A percentile compares a stretch with the other conserved stretches of the same genome.
Conservation (phyloP, 2,329 filamentous ascomycete genomes). For the Geoglossum cookeanum region DNA sequence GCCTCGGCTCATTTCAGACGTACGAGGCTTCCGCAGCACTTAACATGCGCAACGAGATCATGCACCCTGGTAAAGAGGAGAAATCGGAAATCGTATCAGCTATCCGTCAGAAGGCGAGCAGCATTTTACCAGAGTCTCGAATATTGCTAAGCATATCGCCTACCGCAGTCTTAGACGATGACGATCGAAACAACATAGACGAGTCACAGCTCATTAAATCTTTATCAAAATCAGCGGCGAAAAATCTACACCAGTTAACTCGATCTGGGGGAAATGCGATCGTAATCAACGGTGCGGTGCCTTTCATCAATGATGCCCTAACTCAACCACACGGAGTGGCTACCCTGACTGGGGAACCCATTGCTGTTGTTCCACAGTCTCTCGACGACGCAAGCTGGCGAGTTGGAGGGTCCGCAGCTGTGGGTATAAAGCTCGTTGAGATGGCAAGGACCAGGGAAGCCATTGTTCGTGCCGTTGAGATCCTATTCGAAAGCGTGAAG, state of each 20-base stretch:
- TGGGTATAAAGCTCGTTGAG: constrained; percentile 72
- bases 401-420: constrained; percentile 72
- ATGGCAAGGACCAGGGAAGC: constrained; percentile 50
- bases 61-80: constrained; percentile 78
- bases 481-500: constrained; percentile 69
- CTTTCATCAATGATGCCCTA: constrained; percentile 77
- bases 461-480: constrained; percentile 58
- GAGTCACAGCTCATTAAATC: constrained; percentile 59
- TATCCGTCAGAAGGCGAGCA: constrained; percentile 68
- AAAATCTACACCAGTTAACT: constrained; percentile 47
- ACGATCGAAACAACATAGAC: constrained; percentile 50
- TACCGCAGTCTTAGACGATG: constrained; percentile 59
- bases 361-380: constrained; percentile 62
- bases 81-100: constrained; percentile 80
- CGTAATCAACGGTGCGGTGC: constrained; percentile 73
- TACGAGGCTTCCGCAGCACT: constrained; percentile 84
- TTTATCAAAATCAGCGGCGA: constrained; percentile 52
- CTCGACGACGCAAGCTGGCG: constrained; percentile 88
- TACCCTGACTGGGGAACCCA: constrained; percentile 63
- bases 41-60: constrained; percentile 75
- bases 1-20: constrained; percentile 86
- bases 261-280: constrained; percentile 58
- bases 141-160: constrained; percentile 73
- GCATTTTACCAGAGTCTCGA: constrained; percentile 60
- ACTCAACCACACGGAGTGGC: constrained; percentile 63